Base-by-base conservation (phyloP, 805 yeast genomes). In the Candida ulmi region DNA sequence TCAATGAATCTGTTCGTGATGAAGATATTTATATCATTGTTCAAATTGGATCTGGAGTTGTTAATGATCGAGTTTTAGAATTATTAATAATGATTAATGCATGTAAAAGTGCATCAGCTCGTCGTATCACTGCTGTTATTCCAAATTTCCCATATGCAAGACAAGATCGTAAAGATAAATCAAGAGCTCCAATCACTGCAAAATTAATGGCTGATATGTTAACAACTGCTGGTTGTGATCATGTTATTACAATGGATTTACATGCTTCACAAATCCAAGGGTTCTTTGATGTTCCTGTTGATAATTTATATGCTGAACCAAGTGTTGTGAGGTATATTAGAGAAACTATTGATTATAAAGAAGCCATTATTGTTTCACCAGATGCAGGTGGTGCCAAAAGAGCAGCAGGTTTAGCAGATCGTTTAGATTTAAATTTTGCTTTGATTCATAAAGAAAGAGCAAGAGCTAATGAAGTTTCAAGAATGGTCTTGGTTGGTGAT, bases 201-300 rank as follows among this genome's bases (percentile, higher is more conserved):
- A 85, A 85, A 60, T 69, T 85, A 47, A 80, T 85, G 75, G 93
- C 95, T 16, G 84, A 85, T 54, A 72, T 85, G 78, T 63, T 85
- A 40, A 79, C 84, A 23, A 81, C 91, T 13, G 90, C 93, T 11
- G 95, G 95, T 3, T 85, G 91, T 61, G 80, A 83, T 55, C 95
- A 85, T 61, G 87, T 85, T 17, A 84, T 85, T 52, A 85, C 95
- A 17, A 80, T 85, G 90, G 95, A 85, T 57, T 63, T 85, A 48
- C 95, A 85, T 57, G 93, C 93, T n/a, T 79, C 90, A 17, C 95
- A 85, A 58, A 85, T 85, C 51, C 95, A 85, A 63, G 95, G 95
- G 8, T 85, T 85, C 55, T 85, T 85, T 51, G 80, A 79, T 47
- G 82, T 81, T 18, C 95, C 95, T 2, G 93, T 83, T 17, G 95